Percentiles rank a stretch among this genome's conserved stretches.
Evolutionary conservation across 1,284 basidiomycete species (phyloP).

Genomic region (Volvariella volvacea): DNA sequence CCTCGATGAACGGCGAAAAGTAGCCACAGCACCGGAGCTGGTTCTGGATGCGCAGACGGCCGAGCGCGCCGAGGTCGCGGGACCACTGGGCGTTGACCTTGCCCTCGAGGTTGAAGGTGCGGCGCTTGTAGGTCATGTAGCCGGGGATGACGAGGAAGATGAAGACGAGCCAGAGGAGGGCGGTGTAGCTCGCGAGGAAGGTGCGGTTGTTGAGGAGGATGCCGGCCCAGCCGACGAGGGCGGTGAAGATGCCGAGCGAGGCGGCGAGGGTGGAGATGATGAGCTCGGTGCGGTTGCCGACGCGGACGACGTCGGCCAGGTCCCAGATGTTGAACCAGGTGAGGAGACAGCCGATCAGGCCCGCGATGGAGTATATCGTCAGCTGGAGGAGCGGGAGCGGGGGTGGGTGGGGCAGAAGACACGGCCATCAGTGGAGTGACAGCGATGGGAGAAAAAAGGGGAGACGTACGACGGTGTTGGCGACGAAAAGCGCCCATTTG

Average conservation of each 20-base stretch:
- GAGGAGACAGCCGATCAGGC: constrained; percentile 44
- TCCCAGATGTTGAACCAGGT: constrained; percentile 57
- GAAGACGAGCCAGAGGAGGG: constrained; percentile 62
- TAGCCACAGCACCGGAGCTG: constrained; percentile 65
- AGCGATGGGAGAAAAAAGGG: background rate
- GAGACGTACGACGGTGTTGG: constrained; percentile 25
- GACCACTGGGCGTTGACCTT: constrained; percentile 71
- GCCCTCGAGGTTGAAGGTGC: constrained; percentile 65
- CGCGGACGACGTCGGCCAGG: constrained; percentile 46
- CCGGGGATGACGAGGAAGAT: constrained; percentile 58
- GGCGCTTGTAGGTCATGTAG: constrained; percentile 62
- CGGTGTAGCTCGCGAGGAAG: constrained; percentile 61
- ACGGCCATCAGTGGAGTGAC: background rate
- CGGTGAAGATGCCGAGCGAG: constrained; percentile 40
- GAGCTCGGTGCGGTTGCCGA: constrained; percentile 49
- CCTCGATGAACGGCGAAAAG: constrained; percentile 63
- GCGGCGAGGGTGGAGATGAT: constrained; percentile 49
- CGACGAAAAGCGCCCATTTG: constrained; percentile 58
- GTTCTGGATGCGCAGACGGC: constrained; percentile 57
- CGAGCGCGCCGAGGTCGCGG: constrained; percentile 40
- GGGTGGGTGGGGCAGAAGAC: background rate
- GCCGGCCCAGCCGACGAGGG: constrained; percentile 54
- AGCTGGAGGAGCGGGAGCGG: constrained; percentile 24
- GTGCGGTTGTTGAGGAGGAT: constrained; percentile 63
- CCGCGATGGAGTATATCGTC: constrained; percentile 38